Conservation (phyloP, 1,284 basidiomycete genomes). For the Apiotrichum porosum region DNA sequence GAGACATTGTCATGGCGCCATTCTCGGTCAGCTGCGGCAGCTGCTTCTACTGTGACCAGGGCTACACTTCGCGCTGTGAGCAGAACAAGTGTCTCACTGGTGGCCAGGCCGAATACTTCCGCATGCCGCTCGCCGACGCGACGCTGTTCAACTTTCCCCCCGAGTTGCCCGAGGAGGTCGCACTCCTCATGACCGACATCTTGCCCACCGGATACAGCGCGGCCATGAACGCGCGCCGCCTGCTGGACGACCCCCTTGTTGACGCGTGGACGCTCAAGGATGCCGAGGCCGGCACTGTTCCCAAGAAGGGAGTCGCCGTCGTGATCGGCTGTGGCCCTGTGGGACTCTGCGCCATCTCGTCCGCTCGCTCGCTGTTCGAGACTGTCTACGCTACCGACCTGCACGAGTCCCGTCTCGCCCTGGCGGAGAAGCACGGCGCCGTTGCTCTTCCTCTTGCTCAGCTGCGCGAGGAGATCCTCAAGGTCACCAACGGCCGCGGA, state of each 20-base stretch:
- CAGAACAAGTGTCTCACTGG: constrained; percentile 65
- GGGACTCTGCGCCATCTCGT: constrained; percentile 48
- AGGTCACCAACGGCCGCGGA: constrained; percentile 45
- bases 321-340: constrained; percentile 53
- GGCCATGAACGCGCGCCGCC: constrained; percentile 45
- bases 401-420: constrained; percentile 19
- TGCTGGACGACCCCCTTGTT: constrained; percentile 36
- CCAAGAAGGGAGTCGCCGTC: constrained; percentile 36
- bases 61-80: constrained; percentile 70
- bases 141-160: constrained; percentile 47
- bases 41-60: constrained; percentile 60
- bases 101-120: constrained; percentile 80
- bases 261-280: constrained; percentile 20
- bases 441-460: constrained; percentile 35
- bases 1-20: constrained; percentile 79
- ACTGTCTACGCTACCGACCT: constrained; percentile 41
- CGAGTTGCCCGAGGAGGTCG: constrained; percentile 43
- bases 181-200: constrained; percentile 51
- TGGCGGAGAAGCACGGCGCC: constrained; percentile 45
- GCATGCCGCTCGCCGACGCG: constrained; percentile 58
- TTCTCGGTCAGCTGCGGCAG: constrained; percentile 70
- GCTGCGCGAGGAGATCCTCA: constrained; percentile 24
- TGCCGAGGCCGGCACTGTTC: constrained; percentile 27
- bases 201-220: constrained; percentile 50
- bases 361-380: constrained; percentile 45